These are phyloP conservation scores for Helianthus tuberosus DNA, from an alignment of 129 eudicot genomes.

Conservation along the genomic window DNA sequence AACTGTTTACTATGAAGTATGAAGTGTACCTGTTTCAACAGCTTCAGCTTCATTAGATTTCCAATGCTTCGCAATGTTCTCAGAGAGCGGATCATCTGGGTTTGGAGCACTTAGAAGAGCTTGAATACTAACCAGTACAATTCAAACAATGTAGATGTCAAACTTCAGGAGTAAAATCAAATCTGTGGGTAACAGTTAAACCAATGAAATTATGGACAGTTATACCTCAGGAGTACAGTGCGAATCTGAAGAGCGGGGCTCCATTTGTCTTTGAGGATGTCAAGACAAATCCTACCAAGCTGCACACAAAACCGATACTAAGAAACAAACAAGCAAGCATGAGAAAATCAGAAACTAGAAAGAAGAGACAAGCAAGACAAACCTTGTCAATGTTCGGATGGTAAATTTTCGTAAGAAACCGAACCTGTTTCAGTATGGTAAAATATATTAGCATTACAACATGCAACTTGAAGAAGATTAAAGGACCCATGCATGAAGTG, in stretches of 20 bases:
- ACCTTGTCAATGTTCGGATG: constrained; percentile 64
- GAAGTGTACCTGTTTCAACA: constrained; percentile 48
- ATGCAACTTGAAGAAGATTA: not conserved
- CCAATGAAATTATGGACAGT: not conserved
- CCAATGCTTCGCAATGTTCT: constrained; percentile 61
- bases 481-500: not conserved
- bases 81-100: constrained; percentile 62
- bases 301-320: constrained; percentile 19
- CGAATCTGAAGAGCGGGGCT: constrained; percentile 68
- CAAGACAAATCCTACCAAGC: constrained; percentile 63
- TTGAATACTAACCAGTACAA: constrained; percentile 44
- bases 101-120: constrained; percentile 66
- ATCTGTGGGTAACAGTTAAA: constrained; percentile 6
- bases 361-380: not conserved
- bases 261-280: constrained; percentile 64
- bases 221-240: constrained; percentile 57
- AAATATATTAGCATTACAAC: constrained; percentile 2
- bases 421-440: constrained; percentile 43
- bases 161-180: not conserved
- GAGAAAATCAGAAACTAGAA: constrained; percentile 19
- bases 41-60: constrained; percentile 62
- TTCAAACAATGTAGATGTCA: constrained; percentile 14
- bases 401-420: constrained; percentile 56
- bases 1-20: not conserved
- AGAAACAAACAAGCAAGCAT: constrained; percentile 1